Evolutionary conservation across 148 eudicot genomes (phyloP).

Genomic region (Simmondsia chinensis): DNA sequence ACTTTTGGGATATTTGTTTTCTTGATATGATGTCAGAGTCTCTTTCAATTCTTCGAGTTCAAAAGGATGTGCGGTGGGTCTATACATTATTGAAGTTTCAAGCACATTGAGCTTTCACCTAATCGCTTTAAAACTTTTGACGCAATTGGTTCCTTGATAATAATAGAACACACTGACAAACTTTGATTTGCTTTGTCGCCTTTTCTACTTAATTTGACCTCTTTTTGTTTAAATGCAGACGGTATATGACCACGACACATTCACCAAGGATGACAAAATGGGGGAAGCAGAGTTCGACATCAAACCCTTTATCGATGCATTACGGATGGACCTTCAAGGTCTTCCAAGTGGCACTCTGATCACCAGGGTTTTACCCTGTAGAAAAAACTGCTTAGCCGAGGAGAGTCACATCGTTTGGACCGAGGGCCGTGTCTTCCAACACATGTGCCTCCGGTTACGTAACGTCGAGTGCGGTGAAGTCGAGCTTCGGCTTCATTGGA

Average conservation of each 20-base stretch:
- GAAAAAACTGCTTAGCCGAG: slow-evolving; percentile 28
- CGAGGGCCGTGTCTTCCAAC: slow-evolving; percentile 16
- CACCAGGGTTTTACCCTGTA: slow-evolving; percentile 16
- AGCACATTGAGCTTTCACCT: too few species aligned
- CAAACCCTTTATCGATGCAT: slow-evolving; percentile 25
- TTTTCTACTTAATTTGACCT: neutral
- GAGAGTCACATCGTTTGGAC: slow-evolving; percentile 31
- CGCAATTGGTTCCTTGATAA: neutral
- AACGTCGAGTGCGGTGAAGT: slow-evolving; percentile 38
- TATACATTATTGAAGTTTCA: too few species aligned
- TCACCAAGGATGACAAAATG: slow-evolving; percentile 38
- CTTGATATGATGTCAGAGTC: too few species aligned
- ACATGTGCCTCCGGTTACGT: slow-evolving; percentile 25
- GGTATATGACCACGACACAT: slow-evolving; percentile 31
- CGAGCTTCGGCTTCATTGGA: slow-evolving; percentile 33
- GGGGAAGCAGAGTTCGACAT: slow-evolving; percentile 37
- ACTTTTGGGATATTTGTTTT: too few species aligned
- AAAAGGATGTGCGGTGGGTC: too few species aligned
- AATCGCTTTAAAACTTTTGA: too few species aligned
- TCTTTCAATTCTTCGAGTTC: too few species aligned
- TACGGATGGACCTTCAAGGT: slow-evolving; percentile 19
- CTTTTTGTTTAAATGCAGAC: slow-evolving; percentile 8
- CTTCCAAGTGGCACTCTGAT: slow-evolving; percentile 26
- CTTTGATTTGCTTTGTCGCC: too few species aligned
- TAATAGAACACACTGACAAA: neutral